Evolutionary conservation across 768 basidiomycete species (phyloP), one percentile per base, ranked within the genome.

Genomic region (Lentinus brumalis): DNA sequence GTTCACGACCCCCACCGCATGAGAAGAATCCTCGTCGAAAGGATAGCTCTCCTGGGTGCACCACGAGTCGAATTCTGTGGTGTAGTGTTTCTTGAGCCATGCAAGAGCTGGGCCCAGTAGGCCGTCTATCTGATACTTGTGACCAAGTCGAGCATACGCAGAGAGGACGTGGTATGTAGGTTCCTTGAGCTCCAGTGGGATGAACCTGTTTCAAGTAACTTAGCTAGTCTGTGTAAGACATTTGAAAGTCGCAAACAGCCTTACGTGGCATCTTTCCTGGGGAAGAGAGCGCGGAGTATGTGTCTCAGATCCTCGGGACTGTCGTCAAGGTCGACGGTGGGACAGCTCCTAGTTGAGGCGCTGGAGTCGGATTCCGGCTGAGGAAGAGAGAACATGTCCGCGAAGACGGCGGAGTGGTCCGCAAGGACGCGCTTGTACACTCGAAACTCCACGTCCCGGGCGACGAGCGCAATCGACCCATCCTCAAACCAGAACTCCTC

Each of bases 401-500:
- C 52, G 53, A 70, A 72, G 11, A 74, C 60, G 0, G 66, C 39
- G 3, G 71, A 71, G 7, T 63, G 62, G 11, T 54, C 31, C 15
- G 69, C 49, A 14, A 74, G 57, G 29, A 73, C 32, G n/a, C 60
- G 65, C 5, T 62, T 53, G 44, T 63, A 67, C 26, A 74, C 67
- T 5, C 66, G 63, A 53, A 66, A 74, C 7, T 55, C 57, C 16
- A 55, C 64, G 29, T 65, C 53, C 12, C 65, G 66, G 7, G 68
- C 67, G 29, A 62, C 53, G 15, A 74, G 44, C 15, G 72, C 61
- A 40, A 74, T 59, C 14, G 52, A 67, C 12, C 72, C 66, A 49
- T 74, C 72, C 5, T 63, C 52, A 40, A 68, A 69, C 70, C 70
- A 74, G 16, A 73, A 44, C 10, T 71, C 62, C 5, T 26, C 21